Evolutionary conservation across 345 rosid species (phyloP).

Genomic region (Populus nigra): DNA sequence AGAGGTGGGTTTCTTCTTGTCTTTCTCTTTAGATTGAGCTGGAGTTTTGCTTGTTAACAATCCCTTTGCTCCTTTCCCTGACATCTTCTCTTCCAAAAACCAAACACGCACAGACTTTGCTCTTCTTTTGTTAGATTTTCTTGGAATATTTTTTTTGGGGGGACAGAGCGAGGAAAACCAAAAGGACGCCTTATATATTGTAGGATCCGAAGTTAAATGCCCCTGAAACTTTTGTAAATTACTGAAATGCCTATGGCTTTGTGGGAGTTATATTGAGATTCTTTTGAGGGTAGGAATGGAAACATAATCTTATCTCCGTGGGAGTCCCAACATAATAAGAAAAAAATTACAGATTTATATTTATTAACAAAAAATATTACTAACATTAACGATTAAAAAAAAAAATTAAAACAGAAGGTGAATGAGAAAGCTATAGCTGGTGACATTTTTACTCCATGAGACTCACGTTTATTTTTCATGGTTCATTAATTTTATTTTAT

Average conservation of each 20-base stretch:
- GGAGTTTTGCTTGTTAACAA: constrained; percentile 18
- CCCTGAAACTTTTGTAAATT: neutral
- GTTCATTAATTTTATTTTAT: too few relatives aligned
- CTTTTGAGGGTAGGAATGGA: neutral
- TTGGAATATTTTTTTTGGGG: too few relatives aligned
- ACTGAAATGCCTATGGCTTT: neutral
- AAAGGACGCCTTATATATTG: neutral
- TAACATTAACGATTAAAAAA: too few relatives aligned
- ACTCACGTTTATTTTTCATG: too few relatives aligned
- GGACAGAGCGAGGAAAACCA: neutral
- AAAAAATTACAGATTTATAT: too few relatives aligned
- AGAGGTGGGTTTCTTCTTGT: constrained; percentile 25
- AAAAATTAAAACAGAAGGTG: too few relatives aligned
- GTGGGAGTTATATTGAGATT: neutral
- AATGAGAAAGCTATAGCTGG: too few relatives aligned
- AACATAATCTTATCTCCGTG: neutral
- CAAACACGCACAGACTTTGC: neutral
- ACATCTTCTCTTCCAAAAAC: constrained; percentile 2
- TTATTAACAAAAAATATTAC: too few relatives aligned
- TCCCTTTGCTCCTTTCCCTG: constrained; percentile 32
- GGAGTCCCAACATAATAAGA: neutral
- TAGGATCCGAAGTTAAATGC: neutral
- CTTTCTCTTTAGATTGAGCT: constrained; percentile 21
- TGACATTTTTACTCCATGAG: too few relatives aligned
- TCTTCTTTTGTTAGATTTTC: neutral